phyloP scores from a whole-genome alignment of 2,329 filamentous ascomycete species.

The Fusarium piperis region DNA sequence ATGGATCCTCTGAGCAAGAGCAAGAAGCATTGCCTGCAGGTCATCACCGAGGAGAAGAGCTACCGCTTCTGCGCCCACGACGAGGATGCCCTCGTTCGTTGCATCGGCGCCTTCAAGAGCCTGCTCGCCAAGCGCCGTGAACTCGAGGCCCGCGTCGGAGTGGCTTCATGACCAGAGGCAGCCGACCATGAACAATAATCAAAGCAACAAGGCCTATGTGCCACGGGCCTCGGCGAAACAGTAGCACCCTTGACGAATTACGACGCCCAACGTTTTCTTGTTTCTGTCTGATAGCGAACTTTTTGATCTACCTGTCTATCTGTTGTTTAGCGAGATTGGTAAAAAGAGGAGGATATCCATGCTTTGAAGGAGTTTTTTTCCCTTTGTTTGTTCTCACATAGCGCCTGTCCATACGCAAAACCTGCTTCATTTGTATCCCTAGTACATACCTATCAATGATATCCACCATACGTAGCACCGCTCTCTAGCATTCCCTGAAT shows the following conservation, averaged over 20 bases:
- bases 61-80: slow-evolving; percentile 80
- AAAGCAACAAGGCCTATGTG: neutral
- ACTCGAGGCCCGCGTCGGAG: slow-evolving; percentile 60
- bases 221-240: slow-evolving; percentile 7
- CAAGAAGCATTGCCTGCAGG: slow-evolving; percentile 87
- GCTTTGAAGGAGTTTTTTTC: slow-evolving; percentile 15
- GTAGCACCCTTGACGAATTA: slow-evolving; percentile 34
- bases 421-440: slow-evolving; percentile 31
- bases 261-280: slow-evolving; percentile 35
- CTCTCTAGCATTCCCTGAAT: slow-evolving; percentile 5
- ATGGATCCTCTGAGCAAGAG: slow-evolving; percentile 87
- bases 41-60: slow-evolving; percentile 92
- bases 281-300: slow-evolving; percentile 20
- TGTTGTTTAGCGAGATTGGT: slow-evolving; percentile 16
- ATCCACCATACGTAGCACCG: slow-evolving; percentile 24
- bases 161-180: slow-evolving; percentile 16
- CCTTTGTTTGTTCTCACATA: slow-evolving; percentile 4
- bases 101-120: slow-evolving; percentile 92
- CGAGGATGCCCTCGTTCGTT: slow-evolving; percentile 84
- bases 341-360: slow-evolving; percentile 17
- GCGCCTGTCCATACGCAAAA: slow-evolving; percentile 25
- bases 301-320: slow-evolving; percentile 9
- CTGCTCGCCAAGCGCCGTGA: slow-evolving; percentile 77
- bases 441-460: slow-evolving; percentile 24
- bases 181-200: neutral